phyloP scores from a whole-genome alignment of 331 rosid species.

The Arachis monticola region DNA sequence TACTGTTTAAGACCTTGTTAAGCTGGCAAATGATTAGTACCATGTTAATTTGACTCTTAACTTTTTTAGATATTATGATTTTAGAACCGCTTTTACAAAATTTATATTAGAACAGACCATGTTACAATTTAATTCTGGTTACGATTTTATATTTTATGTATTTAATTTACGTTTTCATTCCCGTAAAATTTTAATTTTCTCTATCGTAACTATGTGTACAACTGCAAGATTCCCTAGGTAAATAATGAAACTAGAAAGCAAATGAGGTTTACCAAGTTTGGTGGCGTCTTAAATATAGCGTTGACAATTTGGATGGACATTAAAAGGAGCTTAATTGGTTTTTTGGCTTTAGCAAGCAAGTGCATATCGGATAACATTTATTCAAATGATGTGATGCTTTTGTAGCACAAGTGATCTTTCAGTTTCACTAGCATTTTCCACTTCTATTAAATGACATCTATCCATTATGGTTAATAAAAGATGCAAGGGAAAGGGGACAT shows the following conservation, averaged over 20 bases:
- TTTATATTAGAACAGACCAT: no score
- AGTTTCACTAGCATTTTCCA: background rate
- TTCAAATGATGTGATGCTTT: slow-evolving; percentile 12
- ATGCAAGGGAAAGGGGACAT: background rate
- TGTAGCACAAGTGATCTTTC: background rate
- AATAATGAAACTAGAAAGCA: no score
- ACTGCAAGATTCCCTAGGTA: no score
- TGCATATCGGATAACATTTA: background rate
- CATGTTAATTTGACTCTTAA: no score
- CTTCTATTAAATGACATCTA: slow-evolving; percentile 10
- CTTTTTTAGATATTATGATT: no score
- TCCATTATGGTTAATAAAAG: background rate
- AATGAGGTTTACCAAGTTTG: background rate
- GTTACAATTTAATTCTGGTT: no score
- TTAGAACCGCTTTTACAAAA: no score
- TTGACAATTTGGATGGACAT: slow-evolving; percentile 25
- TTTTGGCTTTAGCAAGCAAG: slow-evolving; percentile 24
- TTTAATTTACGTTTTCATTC: no score
- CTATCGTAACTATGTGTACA: no score
- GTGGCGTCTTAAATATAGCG: background rate
- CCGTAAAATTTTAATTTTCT: no score
- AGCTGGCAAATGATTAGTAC: background rate
- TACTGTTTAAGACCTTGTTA: background rate
- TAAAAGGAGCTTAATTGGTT: slow-evolving; percentile 1
- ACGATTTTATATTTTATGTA: no score